Evolutionary conservation across 228 moss, liverwort and hornwort species (phyloP).

Genomic region (Sphagnum fallax): DNA sequence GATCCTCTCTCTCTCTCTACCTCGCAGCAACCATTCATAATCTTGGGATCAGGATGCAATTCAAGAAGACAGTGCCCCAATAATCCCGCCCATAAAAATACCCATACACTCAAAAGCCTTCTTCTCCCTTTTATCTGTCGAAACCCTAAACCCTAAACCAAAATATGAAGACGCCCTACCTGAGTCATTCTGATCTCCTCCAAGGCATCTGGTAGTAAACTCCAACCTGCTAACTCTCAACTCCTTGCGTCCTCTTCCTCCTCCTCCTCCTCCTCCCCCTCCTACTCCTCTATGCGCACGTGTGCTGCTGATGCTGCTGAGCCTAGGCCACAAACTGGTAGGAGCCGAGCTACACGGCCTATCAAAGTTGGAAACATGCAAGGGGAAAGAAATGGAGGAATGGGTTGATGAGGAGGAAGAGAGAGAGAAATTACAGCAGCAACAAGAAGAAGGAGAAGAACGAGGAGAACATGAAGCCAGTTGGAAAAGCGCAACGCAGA

Average conservation of each 20-base stretch:
- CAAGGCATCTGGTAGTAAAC: not conserved
- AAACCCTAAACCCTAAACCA: not conserved
- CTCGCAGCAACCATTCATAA: no score
- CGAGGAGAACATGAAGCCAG: no score
- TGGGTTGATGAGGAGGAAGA: no score
- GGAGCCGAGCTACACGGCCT: not conserved
- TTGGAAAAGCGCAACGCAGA: no score
- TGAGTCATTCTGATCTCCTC: no score
- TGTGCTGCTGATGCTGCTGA: not conserved
- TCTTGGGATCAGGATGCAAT: no score
- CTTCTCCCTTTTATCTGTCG: no score
- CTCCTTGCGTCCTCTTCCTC: not conserved
- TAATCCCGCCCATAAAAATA: not conserved
- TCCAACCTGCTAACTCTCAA: not conserved
- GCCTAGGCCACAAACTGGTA: not conserved
- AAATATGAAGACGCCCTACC: not conserved
- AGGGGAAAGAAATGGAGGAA: no score
- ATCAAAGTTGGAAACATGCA: not conserved
- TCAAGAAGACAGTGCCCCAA: no score
- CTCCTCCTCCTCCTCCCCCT: constrained; percentile 1
- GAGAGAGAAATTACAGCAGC: no score
- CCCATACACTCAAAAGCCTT: not conserved
- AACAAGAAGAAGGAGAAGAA: no score
- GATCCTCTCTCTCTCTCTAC: no score
- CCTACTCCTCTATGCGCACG: not conserved